Percentiles rank a stretch among this genome's conserved stretches.
Conservation (phyloP, 2,329 filamentous ascomycete species). For the Fonsecaea erecta region DNA sequence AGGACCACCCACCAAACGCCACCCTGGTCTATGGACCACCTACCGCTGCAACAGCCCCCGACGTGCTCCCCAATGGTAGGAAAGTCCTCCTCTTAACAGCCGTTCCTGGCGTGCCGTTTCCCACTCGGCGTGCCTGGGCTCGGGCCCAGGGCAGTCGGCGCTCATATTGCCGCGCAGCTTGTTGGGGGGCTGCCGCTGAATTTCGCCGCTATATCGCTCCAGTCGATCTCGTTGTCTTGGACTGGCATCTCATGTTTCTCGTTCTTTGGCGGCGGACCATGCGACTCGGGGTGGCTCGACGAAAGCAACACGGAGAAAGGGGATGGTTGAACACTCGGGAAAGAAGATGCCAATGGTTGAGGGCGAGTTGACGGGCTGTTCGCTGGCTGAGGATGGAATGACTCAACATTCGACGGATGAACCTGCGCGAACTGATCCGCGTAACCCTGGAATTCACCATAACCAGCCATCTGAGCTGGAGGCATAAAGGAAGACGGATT, state of each 20-base stretch:
- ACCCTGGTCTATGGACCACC: slow-evolving; percentile 18
- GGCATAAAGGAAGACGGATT: no score
- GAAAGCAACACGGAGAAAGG: slow-evolving; percentile 84
- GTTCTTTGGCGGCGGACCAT: slow-evolving; percentile 87
- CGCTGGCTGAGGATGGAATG: no score
- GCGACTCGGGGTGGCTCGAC: slow-evolving; percentile 86
- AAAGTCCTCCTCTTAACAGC: slow-evolving; percentile 35
- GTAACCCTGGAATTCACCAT: no score
- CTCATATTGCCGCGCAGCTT: slow-evolving; percentile 93
- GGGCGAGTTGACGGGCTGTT: no score
- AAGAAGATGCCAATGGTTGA: no score
- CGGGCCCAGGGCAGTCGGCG: slow-evolving; percentile 86
- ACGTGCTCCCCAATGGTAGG: slow-evolving; percentile 28
- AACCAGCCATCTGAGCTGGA: no score
- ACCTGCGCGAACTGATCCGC: no score
- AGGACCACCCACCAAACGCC: slow-evolving; percentile 17
- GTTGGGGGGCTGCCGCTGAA: slow-evolving; percentile 86
- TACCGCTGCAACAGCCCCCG: slow-evolving; percentile 9
- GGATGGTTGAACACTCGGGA: slow-evolving; percentile 82
- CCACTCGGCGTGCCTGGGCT: slow-evolving; percentile 78
- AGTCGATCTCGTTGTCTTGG: slow-evolving; percentile 80
- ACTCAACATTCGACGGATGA: no score
- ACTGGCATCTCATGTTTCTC: slow-evolving; percentile 80
- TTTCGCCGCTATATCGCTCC: slow-evolving; percentile 67
- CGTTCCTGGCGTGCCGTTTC: slow-evolving; percentile 38